Percentiles rank a stretch among this genome's conserved stretches.
These are phyloP conservation scores for Dendrostoma leiphaemia DNA, from an alignment of 2,329 filamentous ascomycete genomes.

Conservation along the genomic window DNA sequence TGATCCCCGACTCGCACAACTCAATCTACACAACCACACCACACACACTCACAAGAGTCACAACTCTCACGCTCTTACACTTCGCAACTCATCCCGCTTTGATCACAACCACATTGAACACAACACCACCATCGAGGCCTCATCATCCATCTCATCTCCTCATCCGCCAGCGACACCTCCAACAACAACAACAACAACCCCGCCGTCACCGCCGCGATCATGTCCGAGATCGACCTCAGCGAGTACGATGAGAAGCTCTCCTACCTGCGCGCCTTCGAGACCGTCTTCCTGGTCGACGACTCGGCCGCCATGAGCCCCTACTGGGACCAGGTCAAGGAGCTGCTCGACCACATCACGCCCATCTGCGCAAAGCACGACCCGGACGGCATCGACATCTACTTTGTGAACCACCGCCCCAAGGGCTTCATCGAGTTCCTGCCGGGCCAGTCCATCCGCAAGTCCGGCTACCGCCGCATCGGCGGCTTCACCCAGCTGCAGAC, in stretches of 20 bases:
- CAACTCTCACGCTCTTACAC: no score
- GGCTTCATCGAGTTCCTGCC: constrained; percentile 30
- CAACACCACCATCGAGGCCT: no score
- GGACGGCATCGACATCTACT: constrained; percentile 89
- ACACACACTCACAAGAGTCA: neutral
- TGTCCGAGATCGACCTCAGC: constrained; percentile 10
- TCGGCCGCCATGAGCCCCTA: constrained; percentile 58
- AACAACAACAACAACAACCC: neutral
- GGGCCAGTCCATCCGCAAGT: constrained; percentile 37
- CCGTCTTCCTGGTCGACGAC: constrained; percentile 88
- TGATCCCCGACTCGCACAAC: neutral
- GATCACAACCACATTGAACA: neutral
- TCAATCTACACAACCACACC: no score
- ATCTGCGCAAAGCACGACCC: constrained; percentile 77
- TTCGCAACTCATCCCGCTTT: neutral
- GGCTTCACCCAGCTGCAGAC: constrained; percentile 24
- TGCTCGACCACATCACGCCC: constrained; percentile 71
- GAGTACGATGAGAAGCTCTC: constrained; percentile 31
- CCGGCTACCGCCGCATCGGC: constrained; percentile 64
- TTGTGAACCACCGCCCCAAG: constrained; percentile 67
- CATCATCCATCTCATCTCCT: neutral
- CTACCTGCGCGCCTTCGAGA: constrained; percentile 80
- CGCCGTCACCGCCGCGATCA: no score
- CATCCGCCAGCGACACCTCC: neutral
- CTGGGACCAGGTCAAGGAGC: constrained; percentile 72